phyloP scores from a whole-genome alignment of 163 green algal genomes.

The Chlorella variabilis region DNA sequence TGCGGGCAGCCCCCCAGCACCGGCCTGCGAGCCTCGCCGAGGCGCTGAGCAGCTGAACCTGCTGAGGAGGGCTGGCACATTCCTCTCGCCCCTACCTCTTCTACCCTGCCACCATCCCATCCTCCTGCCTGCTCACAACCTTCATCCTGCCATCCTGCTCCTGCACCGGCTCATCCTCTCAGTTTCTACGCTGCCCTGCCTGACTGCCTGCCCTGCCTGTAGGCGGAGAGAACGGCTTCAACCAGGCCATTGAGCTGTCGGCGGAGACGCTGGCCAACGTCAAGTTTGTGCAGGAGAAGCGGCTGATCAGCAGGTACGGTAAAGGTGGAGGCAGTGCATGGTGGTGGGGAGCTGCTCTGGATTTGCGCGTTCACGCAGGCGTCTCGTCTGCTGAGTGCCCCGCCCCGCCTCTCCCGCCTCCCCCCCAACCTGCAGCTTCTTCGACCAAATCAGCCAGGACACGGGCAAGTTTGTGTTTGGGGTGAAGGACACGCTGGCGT shows the following conservation, averaged over 20 bases:
- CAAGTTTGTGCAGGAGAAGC: slow-evolving; percentile 98
- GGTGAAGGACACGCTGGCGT: slow-evolving; percentile 94
- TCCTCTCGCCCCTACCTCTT: background rate
- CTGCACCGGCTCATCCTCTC: too few relatives aligned
- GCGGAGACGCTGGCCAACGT: slow-evolving; percentile 96
- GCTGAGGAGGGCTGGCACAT: slow-evolving; percentile 8
- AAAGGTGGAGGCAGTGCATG: background rate
- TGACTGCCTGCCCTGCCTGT: background rate
- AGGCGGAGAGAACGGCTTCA: slow-evolving; percentile 99
- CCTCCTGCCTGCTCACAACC: too few relatives aligned
- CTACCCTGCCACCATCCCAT: background rate
- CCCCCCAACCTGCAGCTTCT: slow-evolving; percentile 63
- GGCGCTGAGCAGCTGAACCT: slow-evolving; percentile 13
- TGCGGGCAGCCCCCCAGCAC: background rate
- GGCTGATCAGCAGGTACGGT: slow-evolving; percentile 82
- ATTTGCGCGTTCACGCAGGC: too few relatives aligned
- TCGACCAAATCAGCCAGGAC: slow-evolving; percentile 98
- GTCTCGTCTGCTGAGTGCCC: too few relatives aligned
- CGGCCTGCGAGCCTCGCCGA: background rate
- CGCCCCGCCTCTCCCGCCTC: background rate
- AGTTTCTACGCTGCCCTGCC: background rate
- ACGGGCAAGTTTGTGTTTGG: slow-evolving; percentile 95
- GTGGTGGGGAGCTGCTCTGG: too few relatives aligned
- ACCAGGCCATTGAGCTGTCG: slow-evolving; percentile 98
- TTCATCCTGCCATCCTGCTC: background rate